Conservation (phyloP, 768 basidiomycete species). For the Serendipita indica region DNA sequence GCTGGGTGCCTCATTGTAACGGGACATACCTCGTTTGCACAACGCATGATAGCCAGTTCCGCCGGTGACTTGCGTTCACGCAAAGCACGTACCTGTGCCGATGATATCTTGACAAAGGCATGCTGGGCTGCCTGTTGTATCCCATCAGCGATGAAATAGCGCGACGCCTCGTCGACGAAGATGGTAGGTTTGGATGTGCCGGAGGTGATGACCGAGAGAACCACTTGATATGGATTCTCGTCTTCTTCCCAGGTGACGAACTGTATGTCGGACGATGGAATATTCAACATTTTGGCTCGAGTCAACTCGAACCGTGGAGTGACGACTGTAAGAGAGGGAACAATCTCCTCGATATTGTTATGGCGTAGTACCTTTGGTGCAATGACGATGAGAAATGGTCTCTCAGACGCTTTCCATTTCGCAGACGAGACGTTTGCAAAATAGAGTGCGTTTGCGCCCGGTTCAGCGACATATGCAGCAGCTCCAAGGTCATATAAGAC, state of each 20-base stretch:
- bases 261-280: constrained; percentile 33
- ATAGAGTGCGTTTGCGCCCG: constrained; percentile 44
- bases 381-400: constrained; percentile 58
- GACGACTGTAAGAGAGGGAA: constrained; percentile 19
- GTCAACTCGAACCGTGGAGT: constrained; percentile 66
- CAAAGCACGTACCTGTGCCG: constrained; percentile 39
- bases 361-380: constrained; percentile 24
- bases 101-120: constrained; percentile 33
- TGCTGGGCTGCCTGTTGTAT: constrained; percentile 32
- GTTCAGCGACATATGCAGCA: constrained; percentile 65
- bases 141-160: constrained; percentile 53
- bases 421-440: constrained; percentile 34
- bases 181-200: constrained; percentile 31
- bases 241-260: constrained; percentile 54
- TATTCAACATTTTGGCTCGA: constrained; percentile 43
- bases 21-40: constrained; percentile 55
- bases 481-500: constrained; percentile 36
- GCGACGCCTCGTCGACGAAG: constrained; percentile 44
- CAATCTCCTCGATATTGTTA: background rate
- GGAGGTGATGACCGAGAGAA: no score
- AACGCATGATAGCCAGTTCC: constrained; percentile 58
- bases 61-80: constrained; percentile 59
- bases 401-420: constrained; percentile 60
- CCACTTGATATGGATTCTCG: constrained; percentile 46
- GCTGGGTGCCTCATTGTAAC: background rate